Conservation (phyloP, 371 early-diverging fungal species). For the Mucor lusitanicus region DNA sequence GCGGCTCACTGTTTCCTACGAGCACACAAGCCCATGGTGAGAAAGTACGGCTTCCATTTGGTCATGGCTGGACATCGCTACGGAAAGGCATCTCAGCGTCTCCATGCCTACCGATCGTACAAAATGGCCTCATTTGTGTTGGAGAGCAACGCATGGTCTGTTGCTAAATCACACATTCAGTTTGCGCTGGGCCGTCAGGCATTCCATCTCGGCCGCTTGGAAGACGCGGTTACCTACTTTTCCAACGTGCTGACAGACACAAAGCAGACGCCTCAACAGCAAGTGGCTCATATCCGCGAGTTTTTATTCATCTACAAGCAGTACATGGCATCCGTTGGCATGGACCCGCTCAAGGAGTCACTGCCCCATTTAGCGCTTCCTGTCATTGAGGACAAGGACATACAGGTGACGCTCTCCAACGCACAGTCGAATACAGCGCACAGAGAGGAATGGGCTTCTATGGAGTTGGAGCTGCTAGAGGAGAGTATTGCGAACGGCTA, state of each 20-base stretch:
- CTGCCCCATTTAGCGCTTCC: conserved; percentile 54
- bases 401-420: conserved; percentile 55
- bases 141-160: conserved; percentile 71
- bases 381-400: conserved; percentile 41
- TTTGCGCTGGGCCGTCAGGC: conserved; percentile 84
- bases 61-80: conserved; percentile 88
- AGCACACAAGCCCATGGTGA: conserved; percentile 59
- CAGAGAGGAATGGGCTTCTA: conserved; percentile 60
- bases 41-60: conserved; percentile 88
- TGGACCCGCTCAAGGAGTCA: conserved; percentile 43
- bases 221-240: conserved; percentile 64
- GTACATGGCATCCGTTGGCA: conserved; percentile 38
- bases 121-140: conserved; percentile 62
- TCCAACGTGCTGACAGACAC: conserved; percentile 66
- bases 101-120: conserved; percentile 81
- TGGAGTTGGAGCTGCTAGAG: conserved; percentile 67
- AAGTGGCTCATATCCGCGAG: conserved; percentile 74
- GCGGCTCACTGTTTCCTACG: conserved; percentile 81
- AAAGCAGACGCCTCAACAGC: conserved; percentile 68
- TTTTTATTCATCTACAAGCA: conserved; percentile 79
- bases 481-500: conserved; percentile 44
- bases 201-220: conserved; percentile 60
- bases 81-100: conserved; percentile 67
- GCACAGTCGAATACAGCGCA: conserved; percentile 38
- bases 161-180: conserved; percentile 84